Percentiles rank a stretch among this genome's conserved stretches.
phyloP scores from a whole-genome alignment of 164 flowering plant species.

The Platanus orientalis region DNA sequence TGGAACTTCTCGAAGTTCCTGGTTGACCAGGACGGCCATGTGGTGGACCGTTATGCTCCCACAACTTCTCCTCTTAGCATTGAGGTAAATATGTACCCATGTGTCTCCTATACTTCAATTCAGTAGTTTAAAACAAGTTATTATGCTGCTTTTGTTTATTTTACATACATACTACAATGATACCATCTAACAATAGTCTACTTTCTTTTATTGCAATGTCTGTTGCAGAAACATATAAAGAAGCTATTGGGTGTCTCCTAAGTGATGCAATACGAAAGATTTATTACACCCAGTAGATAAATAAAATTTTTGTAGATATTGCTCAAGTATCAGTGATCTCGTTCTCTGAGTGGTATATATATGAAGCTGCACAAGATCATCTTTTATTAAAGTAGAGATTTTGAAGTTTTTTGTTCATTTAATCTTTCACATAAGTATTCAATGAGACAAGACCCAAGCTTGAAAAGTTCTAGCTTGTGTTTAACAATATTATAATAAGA shows the following conservation, averaged over 20 bases:
- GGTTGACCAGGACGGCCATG: conserved; percentile 51
- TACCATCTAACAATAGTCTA: too few relatives aligned
- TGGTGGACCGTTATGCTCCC: conserved; percentile 59
- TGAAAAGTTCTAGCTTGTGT: too few relatives aligned
- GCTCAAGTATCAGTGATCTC: not conserved
- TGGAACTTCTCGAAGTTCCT: conserved; percentile 76
- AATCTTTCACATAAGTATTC: too few relatives aligned
- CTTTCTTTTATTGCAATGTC: not conserved
- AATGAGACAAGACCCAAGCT: too few relatives aligned
- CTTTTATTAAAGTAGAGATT: not conserved
- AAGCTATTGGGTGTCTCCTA: conserved; percentile 1
- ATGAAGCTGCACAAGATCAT: not conserved
- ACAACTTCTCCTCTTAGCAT: conserved; percentile 59
- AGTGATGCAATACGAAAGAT: not conserved
- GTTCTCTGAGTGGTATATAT: too few relatives aligned
- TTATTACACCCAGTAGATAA: not conserved
- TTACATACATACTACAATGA: not conserved
- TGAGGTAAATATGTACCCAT: conserved; percentile 35
- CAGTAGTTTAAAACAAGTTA: not conserved
- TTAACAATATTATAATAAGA: too few relatives aligned
- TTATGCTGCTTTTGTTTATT: not conserved
- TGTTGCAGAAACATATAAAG: not conserved
- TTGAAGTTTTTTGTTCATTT: too few relatives aligned
- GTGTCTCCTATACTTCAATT: not conserved
- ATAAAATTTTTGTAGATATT: not conserved